Base-by-base conservation (phyloP, 2,329 filamentous ascomycete genomes). In the Botryotinia calthae region DNA sequence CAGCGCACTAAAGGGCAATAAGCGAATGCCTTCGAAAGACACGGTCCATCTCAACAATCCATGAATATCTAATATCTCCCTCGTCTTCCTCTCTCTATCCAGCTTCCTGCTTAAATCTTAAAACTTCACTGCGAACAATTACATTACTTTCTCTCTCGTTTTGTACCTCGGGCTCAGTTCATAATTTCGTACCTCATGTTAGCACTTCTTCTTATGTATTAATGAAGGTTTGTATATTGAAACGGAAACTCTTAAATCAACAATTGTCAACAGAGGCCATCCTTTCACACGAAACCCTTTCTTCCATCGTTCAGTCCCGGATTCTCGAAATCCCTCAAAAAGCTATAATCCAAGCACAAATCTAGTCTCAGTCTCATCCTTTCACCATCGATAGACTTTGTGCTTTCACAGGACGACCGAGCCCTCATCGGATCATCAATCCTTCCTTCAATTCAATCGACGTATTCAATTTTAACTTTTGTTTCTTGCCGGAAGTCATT, bases 401-500 rank as follows among this genome's bases (percentile, higher is more conserved):
- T 77, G 71, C 74, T 74, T 28, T 76, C 77, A 80, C 78, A 76
- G 77, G 79, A 74, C 74, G 76, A 78, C 77, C 76, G 70, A 79
- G 75, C 75, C 76, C 75, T 67, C 73, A 77, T 79, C 78, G 78
- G 78, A 71, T 74, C 73, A 75, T 73, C 72, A 72, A 48, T 67
- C 75, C 75, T 72, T 74, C 74, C 75, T 78, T 79, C 78, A 70
- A 64, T 68, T 70, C 72, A 74, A 76, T 72, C 73, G 66, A 68
- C 71, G 63, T 12, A 58, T 65, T 63, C 71, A 72, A 66, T 61
- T 40, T 61, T n/a, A 28, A 67, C 16, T 31, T 58, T 48, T 65
- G 18, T 63, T 62, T 68, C 51, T 58, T 67, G 59, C 59, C 34
- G 25, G 22, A 67, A 58, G 75, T 75, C 74, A 78, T 77, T 76